Evolutionary conservation across 306 rosid species (phyloP).

Genomic region (Cicer judaicum): DNA sequence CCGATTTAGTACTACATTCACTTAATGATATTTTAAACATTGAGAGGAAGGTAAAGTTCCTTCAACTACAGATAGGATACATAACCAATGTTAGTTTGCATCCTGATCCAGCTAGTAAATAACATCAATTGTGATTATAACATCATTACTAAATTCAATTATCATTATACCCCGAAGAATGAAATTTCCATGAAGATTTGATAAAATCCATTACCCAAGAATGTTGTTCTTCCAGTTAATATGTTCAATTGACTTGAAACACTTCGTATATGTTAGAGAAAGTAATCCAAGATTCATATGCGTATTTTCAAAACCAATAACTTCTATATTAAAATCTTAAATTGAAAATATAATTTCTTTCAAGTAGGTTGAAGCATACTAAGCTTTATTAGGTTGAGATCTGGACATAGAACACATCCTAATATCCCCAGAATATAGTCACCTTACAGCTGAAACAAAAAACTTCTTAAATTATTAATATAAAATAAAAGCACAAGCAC

Average conservation of each 20-base stretch:
- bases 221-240: not conserved
- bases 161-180: not conserved
- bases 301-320: constrained; percentile 18
- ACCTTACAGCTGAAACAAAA: constrained; percentile 1
- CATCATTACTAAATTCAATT: not conserved
- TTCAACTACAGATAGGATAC: constrained; percentile 17
- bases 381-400: constrained; percentile 9
- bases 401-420: not conserved
- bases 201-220: constrained; percentile 9
- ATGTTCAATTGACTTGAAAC: not conserved
- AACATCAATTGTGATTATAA: not conserved
- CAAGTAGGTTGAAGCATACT: constrained; percentile 11
- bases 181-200: not conserved
- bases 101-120: constrained; percentile 5
- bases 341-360: not conserved
- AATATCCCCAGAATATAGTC: not conserved
- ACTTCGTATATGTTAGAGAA: constrained; percentile 1
- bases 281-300: not conserved
- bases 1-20: not conserved
- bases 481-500: constrained; percentile 12
- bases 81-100: constrained; percentile 12
- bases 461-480: constrained; percentile 7
- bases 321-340: not conserved
- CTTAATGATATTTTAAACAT: not conserved
- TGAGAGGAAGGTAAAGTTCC: not conserved